Base-by-base conservation (phyloP, 1,139 yeast species). In the Scheffersomyces lignicola region DNA sequence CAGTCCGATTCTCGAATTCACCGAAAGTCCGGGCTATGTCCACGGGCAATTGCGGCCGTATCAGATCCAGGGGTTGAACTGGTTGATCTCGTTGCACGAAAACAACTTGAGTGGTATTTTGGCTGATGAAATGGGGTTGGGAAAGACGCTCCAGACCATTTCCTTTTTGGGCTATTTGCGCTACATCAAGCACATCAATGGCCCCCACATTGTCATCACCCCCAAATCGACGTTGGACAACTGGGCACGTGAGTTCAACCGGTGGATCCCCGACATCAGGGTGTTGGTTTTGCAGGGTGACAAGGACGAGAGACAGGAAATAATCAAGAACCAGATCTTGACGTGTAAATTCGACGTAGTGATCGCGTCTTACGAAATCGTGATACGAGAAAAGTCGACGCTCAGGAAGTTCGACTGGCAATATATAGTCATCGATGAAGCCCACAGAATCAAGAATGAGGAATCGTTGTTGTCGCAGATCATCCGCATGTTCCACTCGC, bases 91-190 rank as follows among this genome's bases (percentile, higher is more conserved):
- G 1, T 65, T 90, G 38, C 83, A 84, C 53, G 94, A 86, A 48
- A 88, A 90, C 61, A 80, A 83, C 50, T 73, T 90, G 37, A 81
- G 94, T 1, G 97, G 97, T 32, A 90, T 92, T 33, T 71, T 92
- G 40, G 98, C 98, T 7, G 98, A 92, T 62, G 98, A 92, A 60
- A 92, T 92, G 98, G 98, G 98, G 2, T 73, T 92, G 39, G 98
- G 98, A 41, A 92, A 92, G 57, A 92, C 98, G 1, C 69, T 92
- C 41, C 98, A 92, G 58, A 88, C 97, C 0, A 88, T 92, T 41
- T 80, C 97, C 5, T 84, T 84, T 47, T 62, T 84, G 36, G 92
- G 92, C 1, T 83, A 80, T 49, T 62, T 84, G 33, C 68, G 92
- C 42, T 82, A 78, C 51, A 60, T 77, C 35, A 76, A 72, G 47